phyloP scores from a whole-genome alignment of 345 rosid species.

The Brassica cretica region DNA sequence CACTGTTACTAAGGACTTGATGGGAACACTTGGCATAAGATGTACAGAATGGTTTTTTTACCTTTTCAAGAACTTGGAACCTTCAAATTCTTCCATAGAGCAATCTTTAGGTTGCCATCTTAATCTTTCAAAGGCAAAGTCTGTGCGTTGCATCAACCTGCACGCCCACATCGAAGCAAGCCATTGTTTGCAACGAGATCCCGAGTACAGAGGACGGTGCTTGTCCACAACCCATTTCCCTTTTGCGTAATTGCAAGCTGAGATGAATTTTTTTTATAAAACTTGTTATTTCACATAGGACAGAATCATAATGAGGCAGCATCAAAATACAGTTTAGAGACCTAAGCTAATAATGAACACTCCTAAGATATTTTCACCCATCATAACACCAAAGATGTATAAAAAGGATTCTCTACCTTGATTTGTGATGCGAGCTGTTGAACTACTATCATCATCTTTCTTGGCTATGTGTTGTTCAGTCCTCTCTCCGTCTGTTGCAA shows the following conservation, averaged over 20 bases:
- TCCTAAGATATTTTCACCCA: too few species aligned
- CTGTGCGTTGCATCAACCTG: conserved; percentile 79
- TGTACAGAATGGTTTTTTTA: conserved; percentile 24
- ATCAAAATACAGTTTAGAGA: not conserved
- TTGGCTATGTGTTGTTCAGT: conserved; percentile 1
- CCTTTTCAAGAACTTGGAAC: conserved; percentile 71
- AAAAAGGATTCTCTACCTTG: conserved; percentile 24
- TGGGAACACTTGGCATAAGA: conserved; percentile 6
- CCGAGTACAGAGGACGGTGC: conserved; percentile 70
- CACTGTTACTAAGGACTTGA: conserved; percentile 27
- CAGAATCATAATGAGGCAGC: not conserved
- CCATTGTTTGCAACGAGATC: conserved; percentile 84
- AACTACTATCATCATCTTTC: conserved; percentile 25
- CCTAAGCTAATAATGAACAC: not conserved
- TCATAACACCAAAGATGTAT: conserved; percentile 8
- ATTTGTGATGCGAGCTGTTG: conserved; percentile 13
- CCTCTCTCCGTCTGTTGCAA: conserved; percentile 25
- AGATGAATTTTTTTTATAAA: not conserved
- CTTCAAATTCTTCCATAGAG: conserved; percentile 77
- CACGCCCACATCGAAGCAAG: conserved; percentile 95
- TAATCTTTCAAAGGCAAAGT: conserved; percentile 73
- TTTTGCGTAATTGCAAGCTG: conserved; percentile 80
- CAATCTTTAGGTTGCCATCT: conserved; percentile 90
- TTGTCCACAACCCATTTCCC: conserved; percentile 95
- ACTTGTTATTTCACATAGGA: conserved; percentile 8